Evolutionary conservation across 1,284 basidiomycete species (phyloP).

Genomic region (Leccinum brunneo-olivaceum): DNA sequence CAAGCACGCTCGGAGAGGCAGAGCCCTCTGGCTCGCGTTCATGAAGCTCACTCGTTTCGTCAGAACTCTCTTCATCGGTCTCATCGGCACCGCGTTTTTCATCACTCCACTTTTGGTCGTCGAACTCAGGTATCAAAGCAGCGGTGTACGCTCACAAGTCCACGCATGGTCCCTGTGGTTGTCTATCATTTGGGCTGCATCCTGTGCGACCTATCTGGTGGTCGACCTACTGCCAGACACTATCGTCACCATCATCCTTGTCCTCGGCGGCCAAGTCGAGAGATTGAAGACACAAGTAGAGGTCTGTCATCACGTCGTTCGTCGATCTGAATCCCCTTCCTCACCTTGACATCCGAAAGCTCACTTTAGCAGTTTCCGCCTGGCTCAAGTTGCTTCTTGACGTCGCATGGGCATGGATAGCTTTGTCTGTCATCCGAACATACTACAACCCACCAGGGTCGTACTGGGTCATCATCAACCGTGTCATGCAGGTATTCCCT

Average conservation of each 20-base stretch:
- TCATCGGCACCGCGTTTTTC: slow-evolving; percentile 55
- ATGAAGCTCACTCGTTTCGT: slow-evolving; percentile 60
- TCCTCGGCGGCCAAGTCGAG: slow-evolving; percentile 59
- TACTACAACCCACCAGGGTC: slow-evolving; percentile 52
- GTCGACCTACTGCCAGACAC: slow-evolving; percentile 59
- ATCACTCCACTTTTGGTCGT: slow-evolving; percentile 67
- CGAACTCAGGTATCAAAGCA: slow-evolving; percentile 48
- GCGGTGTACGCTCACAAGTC: slow-evolving; percentile 47
- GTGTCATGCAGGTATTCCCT: slow-evolving; percentile 55
- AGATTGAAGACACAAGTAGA: slow-evolving; percentile 58
- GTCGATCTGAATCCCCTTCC: neutral
- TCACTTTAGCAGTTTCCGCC: slow-evolving; percentile 60
- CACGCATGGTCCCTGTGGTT: slow-evolving; percentile 71
- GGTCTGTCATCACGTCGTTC: slow-evolving; percentile 32
- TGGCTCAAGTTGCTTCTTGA: slow-evolving; percentile 68
- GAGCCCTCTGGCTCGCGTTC: slow-evolving; percentile 57
- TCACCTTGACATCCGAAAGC: slow-evolving; percentile 31
- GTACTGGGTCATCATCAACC: slow-evolving; percentile 66
- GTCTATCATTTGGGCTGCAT: slow-evolving; percentile 61
- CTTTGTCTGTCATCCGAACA: slow-evolving; percentile 53
- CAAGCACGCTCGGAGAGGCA: slow-evolving; percentile 37
- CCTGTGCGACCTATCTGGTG: slow-evolving; percentile 52
- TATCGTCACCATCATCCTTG: slow-evolving; percentile 45
- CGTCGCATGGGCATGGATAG: slow-evolving; percentile 65
- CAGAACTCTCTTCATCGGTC: slow-evolving; percentile 48